These are phyloP conservation scores for Exophiala dermatitidis DNA, from an alignment of 2,329 filamentous ascomycete species.

Conservation along the genomic window DNA sequence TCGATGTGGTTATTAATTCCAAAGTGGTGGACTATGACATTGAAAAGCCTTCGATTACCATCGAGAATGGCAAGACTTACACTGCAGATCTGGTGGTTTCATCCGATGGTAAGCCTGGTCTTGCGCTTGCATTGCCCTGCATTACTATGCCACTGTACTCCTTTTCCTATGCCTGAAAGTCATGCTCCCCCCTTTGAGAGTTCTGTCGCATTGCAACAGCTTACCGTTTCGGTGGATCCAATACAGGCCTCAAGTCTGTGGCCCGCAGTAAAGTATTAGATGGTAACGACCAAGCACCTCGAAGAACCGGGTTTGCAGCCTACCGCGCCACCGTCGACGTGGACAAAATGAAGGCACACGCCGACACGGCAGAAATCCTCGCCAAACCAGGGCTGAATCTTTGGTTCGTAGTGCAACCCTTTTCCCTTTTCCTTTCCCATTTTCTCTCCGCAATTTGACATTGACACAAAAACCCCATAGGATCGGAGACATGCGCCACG, in stretches of 20 bases:
- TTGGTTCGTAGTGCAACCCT: constrained; percentile 26
- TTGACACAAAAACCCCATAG: neutral
- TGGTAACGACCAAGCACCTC: constrained; percentile 11
- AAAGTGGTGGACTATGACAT: constrained; percentile 27
- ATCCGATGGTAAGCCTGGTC: constrained; percentile 32
- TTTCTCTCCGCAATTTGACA: neutral
- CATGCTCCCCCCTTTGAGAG: too few relatives aligned
- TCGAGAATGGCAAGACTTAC: constrained; percentile 29
- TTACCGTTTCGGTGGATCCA: too few relatives aligned
- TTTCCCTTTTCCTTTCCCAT: neutral
- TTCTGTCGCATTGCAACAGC: too few relatives aligned
- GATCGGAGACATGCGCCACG: constrained; percentile 29
- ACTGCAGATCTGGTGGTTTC: constrained; percentile 35
- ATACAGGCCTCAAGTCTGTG: constrained; percentile 23
- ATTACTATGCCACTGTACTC: too few relatives aligned
- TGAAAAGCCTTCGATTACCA: constrained; percentile 27
- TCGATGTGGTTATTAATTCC: constrained; percentile 16
- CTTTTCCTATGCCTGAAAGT: too few relatives aligned
- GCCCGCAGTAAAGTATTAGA: constrained; percentile 23
- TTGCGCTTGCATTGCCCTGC: too few relatives aligned
- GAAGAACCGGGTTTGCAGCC: constrained; percentile 20
- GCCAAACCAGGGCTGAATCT: constrained; percentile 16
- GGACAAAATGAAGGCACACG: constrained; percentile 17
- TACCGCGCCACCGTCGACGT: constrained; percentile 23
- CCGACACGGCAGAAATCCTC: constrained; percentile 15